Base-by-base conservation (phyloP, 768 basidiomycete species). In the Piloderma croceum region DNA sequence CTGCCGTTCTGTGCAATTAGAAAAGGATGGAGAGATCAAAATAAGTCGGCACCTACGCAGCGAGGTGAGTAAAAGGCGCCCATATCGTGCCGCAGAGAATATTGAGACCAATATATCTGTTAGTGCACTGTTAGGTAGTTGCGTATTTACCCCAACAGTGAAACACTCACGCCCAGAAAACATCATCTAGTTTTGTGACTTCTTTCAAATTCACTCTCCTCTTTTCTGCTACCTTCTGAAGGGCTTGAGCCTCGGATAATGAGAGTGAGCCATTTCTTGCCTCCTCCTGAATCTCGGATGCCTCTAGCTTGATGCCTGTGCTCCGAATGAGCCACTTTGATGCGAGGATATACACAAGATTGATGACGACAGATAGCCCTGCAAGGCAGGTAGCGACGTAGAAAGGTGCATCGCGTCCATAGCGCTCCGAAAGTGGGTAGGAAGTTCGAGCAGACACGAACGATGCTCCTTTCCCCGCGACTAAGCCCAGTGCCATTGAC, bases 401-500 rank as follows among this genome's bases (percentile, higher is more conserved):
- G 59, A 89, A 90, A 1, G 88, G 87, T 0, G 84, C 83, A 34
- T 78, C 75, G 1, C 77, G 68, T 1, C 84, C 84, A 46, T 76
- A 83, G 5, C 57, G 54, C 46, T 82, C 73, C 1, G 81, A 76
- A n/a, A 90, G 73, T 0, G 85, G 84, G 54, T 87, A 84, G 3
- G 82, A 79, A 5, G 83, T 80, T 27, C 81, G 71, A 3, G 85
- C 84, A 18, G 86, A 76, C 24, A 87, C 45, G 55, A 90, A 91
- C 5, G 83, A 83, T 0, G 84, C 75, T 7, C 72, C 77, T 58
- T 90, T 91, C 24, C 89, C 89, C 3, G 77, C 82, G 18, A 91
- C 72, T 12, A 91, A 79, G 17, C 88, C 89, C n/a, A 90, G 68
- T 0, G 86, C 86, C 64, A 91, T 76, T 2, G 83, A 83, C 6